These are phyloP conservation scores for Candida easanensis DNA, from an alignment of 805 yeast genomes.

Conservation along the genomic window DNA sequence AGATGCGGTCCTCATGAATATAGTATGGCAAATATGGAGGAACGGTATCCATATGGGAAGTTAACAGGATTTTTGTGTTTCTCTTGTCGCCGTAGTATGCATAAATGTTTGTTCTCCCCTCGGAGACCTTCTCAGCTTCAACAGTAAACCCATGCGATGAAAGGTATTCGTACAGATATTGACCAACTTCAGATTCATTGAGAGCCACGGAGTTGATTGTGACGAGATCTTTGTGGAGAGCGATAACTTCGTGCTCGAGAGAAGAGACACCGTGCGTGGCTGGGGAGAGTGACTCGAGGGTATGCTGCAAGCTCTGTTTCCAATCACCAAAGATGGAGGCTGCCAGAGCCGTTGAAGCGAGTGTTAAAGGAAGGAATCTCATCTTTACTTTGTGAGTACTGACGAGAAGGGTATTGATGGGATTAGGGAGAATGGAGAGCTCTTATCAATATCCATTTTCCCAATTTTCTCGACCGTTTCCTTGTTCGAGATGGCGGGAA, in stretches of 20 bases:
- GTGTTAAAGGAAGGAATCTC: conserved; percentile 10
- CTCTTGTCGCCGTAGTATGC: conserved; percentile 49
- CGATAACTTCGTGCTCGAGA: conserved; percentile 22
- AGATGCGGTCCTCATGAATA: conserved; percentile 44
- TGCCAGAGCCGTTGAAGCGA: conserved; percentile 9
- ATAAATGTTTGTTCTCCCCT: conserved; percentile 47
- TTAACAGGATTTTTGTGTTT: conserved; percentile 47
- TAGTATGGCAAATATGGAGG: conserved; percentile 60
- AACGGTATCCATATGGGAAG: conserved; percentile 71
- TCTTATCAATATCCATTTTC: too few relatives aligned
- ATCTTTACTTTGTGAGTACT: background rate
- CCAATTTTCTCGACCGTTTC: too few relatives aligned
- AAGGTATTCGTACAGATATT: conserved; percentile 17
- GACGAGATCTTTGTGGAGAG: conserved; percentile 26
- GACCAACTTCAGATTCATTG: conserved; percentile 20
- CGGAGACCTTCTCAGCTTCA: conserved; percentile 37
- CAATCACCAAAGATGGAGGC: conserved; percentile 11
- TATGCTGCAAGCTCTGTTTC: conserved; percentile 2
- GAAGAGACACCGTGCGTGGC: background rate
- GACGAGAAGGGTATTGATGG: too few relatives aligned
- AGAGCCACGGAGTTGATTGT: conserved; percentile 26
- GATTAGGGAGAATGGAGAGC: too few relatives aligned
- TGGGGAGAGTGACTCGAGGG: background rate
- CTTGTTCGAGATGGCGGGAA: too few relatives aligned
- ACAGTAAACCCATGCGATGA: conserved; percentile 46